Evolutionary conservation across 495 filamentous ascomycete genomes (phyloP).

Genomic region (Neurospora discreta): DNA sequence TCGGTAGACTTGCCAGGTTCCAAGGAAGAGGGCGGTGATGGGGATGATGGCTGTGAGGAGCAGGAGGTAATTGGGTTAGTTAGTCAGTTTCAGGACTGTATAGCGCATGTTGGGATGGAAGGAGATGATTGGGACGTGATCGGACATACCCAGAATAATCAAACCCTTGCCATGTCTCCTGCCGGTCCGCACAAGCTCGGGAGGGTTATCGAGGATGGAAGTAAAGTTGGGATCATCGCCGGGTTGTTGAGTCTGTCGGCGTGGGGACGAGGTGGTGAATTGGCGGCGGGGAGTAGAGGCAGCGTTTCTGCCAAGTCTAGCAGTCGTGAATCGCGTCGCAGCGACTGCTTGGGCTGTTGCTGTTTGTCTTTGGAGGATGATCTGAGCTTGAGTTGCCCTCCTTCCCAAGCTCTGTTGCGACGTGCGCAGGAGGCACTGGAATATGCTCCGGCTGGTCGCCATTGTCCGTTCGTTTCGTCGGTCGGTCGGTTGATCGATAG

Average conservation of each 20-base stretch:
- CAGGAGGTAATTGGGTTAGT: neutral
- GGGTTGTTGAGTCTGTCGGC: constrained; percentile 20
- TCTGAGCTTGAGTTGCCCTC: neutral
- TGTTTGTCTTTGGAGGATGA: neutral
- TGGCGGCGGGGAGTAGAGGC: constrained; percentile 12
- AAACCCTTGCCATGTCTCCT: constrained; percentile 71
- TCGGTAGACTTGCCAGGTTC: constrained; percentile 92
- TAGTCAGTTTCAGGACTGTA: neutral
- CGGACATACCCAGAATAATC: constrained; percentile 55
- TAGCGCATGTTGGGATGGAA: neutral
- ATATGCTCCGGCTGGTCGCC: neutral
- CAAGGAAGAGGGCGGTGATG: constrained; percentile 77
- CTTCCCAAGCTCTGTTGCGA: neutral
- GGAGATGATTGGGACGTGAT: neutral
- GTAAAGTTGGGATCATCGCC: constrained; percentile 63
- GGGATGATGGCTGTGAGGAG: constrained; percentile 66
- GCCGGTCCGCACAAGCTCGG: constrained; percentile 58
- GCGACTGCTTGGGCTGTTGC: neutral
- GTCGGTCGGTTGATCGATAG: neutral
- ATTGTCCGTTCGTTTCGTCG: neutral
- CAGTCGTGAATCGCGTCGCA: neutral
- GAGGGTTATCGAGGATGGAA: constrained; percentile 77
- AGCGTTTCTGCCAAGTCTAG: neutral
- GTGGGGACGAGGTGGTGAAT: constrained; percentile 18
- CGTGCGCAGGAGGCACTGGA: neutral